Evolutionary conservation across 2,329 filamentous ascomycete species (phyloP).

Genomic region (Trichoderma aggressivum): DNA sequence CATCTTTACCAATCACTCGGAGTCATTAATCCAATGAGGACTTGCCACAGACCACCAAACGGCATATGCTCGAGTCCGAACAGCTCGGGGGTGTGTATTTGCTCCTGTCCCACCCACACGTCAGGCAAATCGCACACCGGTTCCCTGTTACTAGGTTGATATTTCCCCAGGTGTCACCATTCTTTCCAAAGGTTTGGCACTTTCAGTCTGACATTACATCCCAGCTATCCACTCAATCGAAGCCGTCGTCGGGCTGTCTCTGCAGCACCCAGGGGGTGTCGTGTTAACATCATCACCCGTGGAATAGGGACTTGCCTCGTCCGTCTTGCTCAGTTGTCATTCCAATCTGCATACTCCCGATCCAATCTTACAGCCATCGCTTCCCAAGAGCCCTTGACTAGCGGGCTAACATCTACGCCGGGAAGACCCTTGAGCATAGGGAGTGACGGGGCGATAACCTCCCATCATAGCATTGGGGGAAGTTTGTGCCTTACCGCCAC

Average conservation of each 20-base stretch:
- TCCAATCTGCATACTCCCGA: constrained; percentile 15
- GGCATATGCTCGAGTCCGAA: constrained; percentile 15
- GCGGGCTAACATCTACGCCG: constrained; percentile 6
- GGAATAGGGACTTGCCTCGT: not conserved
- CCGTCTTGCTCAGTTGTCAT: constrained; percentile 7
- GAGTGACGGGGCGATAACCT: constrained; percentile 15
- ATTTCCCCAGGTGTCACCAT: constrained; percentile 10
- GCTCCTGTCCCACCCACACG: constrained; percentile 20
- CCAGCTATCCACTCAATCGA: constrained; percentile 4
- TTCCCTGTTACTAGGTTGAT: constrained; percentile 7
- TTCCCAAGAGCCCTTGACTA: not conserved
- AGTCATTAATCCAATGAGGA: constrained; percentile 19
- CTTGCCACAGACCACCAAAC: constrained; percentile 14
- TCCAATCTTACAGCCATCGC: constrained; percentile 5
- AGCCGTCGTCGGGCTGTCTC: not conserved
- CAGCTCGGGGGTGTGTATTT: constrained; percentile 9
- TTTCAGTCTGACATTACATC: constrained; percentile 11
- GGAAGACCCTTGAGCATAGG: not conserved
- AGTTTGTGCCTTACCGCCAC: constrained; percentile 15
- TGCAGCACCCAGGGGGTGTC: not conserved
- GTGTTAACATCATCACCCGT: not conserved
- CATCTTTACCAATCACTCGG: constrained; percentile 18
- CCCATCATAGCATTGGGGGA: constrained; percentile 7
- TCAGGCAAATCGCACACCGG: constrained; percentile 20
- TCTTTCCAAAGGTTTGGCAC: constrained; percentile 1